phyloP scores from a whole-genome alignment of 441 rosid genomes.

The Erodium texanum region DNA sequence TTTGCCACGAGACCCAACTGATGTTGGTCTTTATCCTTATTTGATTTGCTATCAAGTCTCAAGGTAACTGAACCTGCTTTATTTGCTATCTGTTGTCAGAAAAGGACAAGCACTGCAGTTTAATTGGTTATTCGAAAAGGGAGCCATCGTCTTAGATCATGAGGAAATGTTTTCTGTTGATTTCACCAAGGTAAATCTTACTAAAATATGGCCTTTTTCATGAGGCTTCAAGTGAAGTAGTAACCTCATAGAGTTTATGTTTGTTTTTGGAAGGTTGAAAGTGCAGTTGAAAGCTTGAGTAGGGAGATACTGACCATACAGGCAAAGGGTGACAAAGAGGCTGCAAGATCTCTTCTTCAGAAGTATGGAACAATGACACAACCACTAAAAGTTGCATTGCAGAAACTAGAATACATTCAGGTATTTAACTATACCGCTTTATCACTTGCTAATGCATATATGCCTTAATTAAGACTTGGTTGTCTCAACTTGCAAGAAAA shows the following conservation, averaged over 20 bases:
- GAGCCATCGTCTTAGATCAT: constrained; percentile 52
- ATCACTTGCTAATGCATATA: constrained; percentile 8
- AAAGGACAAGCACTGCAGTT: constrained; percentile 92
- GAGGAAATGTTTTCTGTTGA: constrained; percentile 71
- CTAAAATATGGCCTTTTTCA: constrained; percentile 4
- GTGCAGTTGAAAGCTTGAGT: constrained; percentile 77
- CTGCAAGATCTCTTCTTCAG: constrained; percentile 54
- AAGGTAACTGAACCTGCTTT: constrained; percentile 14
- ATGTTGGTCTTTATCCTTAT: neutral
- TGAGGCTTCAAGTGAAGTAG: constrained; percentile 11
- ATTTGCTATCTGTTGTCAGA: constrained; percentile 29
- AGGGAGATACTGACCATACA: constrained; percentile 76
- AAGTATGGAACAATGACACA: constrained; percentile 55
- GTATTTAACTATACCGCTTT: constrained; percentile 26
- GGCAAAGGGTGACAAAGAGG: constrained; percentile 77
- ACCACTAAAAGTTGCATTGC: constrained; percentile 54
- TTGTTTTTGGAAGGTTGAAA: constrained; percentile 45
- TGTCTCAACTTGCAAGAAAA: too few relatives aligned
- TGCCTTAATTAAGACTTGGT: neutral
- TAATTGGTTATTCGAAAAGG: constrained; percentile 85
- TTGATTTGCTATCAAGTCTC: constrained; percentile 5
- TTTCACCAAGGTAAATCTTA: constrained; percentile 56
- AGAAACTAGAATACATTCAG: constrained; percentile 53
- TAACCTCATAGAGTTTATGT: constrained; percentile 15
- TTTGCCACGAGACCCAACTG: too few relatives aligned